Base-by-base conservation (phyloP, 495 filamentous ascomycete genomes). In the Cercophora newfieldiana region DNA sequence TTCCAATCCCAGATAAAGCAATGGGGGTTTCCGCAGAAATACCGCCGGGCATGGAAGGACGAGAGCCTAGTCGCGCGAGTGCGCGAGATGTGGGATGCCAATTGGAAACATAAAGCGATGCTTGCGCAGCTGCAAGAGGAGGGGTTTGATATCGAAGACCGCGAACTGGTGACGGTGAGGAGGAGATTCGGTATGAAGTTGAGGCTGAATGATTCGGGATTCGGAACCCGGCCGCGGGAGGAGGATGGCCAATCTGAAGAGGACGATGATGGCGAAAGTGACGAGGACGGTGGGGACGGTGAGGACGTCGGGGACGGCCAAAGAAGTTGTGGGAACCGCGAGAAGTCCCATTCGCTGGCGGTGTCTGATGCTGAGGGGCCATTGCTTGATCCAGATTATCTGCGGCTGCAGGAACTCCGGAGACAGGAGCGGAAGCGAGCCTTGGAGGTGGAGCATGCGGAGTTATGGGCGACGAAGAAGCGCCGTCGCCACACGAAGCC, bases 1-100 rank as follows among this genome's bases (percentile, higher is more conserved):
- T 91, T 87, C 68, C 89, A 92, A 72, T 84, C 81, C 12, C 88
- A 91, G 64, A 91, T 92, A 77, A 89, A 86, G 70, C 81, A 86
- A 74, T 95, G 91, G 91, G 82, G 84, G 0, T 95, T 94, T 65
- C 91, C 91, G 3, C 85, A 81, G 64, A 91, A 90, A 73, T 86
- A 88, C 66, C 88, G 87, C 67, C 88, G 86, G 10, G 85, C 85
- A 5, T 88, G 89, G 74, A 89, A 88, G 70, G 89, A 91, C 71
- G 75, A 79, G 25, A 78, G 77, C 14, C 83, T 95, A 10, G 85
- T 91, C 21, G 84, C 81, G 2, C 84, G 91, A 1, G 83, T 92
- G 50, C 86, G 86, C 65, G 82, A 92, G 79, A 85, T 95, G 66
- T 95, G 91, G 91, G 88, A 90, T 71, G 78, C 78, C 33, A 94